Conservation (phyloP, 495 filamentous ascomycete genomes). For the Penicillium odoratum region DNA sequence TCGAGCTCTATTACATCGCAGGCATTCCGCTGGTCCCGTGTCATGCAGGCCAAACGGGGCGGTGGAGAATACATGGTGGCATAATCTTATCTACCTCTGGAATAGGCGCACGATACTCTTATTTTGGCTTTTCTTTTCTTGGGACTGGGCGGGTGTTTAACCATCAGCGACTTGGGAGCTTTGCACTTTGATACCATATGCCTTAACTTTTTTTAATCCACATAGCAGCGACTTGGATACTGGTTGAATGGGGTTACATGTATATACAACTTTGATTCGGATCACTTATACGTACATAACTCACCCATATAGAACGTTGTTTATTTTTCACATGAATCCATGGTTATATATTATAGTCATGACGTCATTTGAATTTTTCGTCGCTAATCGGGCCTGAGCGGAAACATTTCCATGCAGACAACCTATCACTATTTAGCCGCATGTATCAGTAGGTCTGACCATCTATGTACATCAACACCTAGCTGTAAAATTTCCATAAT, state of each 20-base stretch:
- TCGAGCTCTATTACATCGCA: constrained; percentile 26
- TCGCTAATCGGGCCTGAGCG: too few relatives aligned
- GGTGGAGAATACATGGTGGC: constrained; percentile 90
- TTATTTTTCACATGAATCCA: not conserved
- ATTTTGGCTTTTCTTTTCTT: constrained; percentile 1
- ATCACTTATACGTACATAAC: not conserved
- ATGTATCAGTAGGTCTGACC: too few relatives aligned
- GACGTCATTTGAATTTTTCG: not conserved
- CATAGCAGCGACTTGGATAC: not conserved
- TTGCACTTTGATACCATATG: constrained; percentile 7
- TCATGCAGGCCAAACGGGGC: constrained; percentile 63
- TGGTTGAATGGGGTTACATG: not conserved
- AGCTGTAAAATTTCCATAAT: not conserved
- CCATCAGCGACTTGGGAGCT: constrained; percentile 17
- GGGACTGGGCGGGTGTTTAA: constrained; percentile 7
- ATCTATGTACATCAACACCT: not conserved
- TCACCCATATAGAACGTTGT: not conserved
- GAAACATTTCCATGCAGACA: too few relatives aligned
- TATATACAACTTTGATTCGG: not conserved
- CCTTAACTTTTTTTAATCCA: not conserved
- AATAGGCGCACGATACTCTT: not conserved
- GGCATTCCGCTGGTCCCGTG: constrained; percentile 75
- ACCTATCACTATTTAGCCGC: too few relatives aligned
- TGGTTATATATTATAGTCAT: not conserved
- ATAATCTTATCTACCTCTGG: constrained; percentile 28